phyloP scores from a whole-genome alignment of 305 asterid genomes.

The Fraxinus greggii region DNA sequence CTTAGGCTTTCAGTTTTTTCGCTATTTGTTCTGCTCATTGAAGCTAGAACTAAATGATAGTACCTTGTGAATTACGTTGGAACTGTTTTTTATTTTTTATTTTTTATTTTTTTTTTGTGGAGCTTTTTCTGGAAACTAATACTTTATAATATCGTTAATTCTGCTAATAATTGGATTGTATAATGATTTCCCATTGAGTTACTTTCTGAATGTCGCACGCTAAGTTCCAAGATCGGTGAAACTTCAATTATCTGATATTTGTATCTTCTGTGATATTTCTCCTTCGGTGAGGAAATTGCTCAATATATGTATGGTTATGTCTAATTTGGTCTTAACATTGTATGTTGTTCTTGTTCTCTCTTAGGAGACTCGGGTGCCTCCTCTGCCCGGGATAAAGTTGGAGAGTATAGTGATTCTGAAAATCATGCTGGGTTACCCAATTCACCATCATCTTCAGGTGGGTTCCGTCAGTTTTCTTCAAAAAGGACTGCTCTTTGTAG shows the following conservation, averaged over 20 bases:
- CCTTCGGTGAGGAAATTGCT: not conserved
- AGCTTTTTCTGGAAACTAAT: not conserved
- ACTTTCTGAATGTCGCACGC: conserved; percentile 5
- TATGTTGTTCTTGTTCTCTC: conserved; percentile 15
- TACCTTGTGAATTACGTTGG: not conserved
- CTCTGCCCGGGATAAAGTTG: conserved; percentile 63
- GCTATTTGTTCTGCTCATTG: not conserved
- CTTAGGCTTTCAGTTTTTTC: not conserved
- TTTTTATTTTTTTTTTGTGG: not conserved
- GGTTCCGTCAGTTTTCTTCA: conserved; percentile 99
- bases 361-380: conserved; percentile 84
- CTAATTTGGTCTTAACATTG: conserved; percentile 13
- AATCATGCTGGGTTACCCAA: conserved; percentile 69
- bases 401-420: conserved; percentile 67
- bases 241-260: not conserved
- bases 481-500: conserved; percentile 97
- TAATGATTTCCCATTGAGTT: not conserved
- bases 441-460: conserved; percentile 98
- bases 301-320: not conserved
- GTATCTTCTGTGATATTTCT: not conserved
- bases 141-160: not conserved
- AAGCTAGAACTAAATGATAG: not conserved
- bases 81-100: too few species aligned
- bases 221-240: not conserved
- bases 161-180: conserved; percentile 12